These are phyloP conservation scores for Rhexocercosporidium sp. DNA, from an alignment of 2,329 filamentous ascomycete genomes.

Conservation along the genomic window DNA sequence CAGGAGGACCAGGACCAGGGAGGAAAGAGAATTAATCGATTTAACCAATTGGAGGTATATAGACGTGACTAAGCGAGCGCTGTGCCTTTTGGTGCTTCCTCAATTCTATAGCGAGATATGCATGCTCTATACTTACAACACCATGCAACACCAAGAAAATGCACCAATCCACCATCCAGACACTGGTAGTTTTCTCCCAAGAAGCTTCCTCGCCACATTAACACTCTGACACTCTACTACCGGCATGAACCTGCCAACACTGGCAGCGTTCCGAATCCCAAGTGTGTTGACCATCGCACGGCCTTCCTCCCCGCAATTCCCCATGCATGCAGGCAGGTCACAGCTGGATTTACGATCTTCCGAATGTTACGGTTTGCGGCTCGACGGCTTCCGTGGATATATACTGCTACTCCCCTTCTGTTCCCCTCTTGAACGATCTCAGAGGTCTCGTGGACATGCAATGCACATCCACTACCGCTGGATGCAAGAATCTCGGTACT, in stretches of 20 bases:
- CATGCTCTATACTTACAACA: no score
- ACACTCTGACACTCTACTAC: background rate
- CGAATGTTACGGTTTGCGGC: background rate
- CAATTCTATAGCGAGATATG: no score
- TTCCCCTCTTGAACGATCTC: background rate
- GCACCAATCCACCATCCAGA: background rate
- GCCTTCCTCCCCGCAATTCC: background rate
- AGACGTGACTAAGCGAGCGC: slow-evolving; percentile 2
- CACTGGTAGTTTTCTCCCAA: background rate
- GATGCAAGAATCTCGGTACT: slow-evolving; percentile 1
- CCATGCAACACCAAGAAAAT: background rate
- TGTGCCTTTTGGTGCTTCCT: background rate
- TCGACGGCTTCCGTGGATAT: background rate
- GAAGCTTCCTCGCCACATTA: background rate
- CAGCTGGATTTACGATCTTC: slow-evolving; percentile 10
- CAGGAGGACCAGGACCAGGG: background rate
- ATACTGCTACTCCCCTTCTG: background rate
- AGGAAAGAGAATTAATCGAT: background rate
- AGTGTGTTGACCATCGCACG: background rate
- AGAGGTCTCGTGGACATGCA: slow-evolving; percentile 4
- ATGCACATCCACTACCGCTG: background rate
- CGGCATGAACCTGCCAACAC: background rate
- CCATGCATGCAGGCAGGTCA: background rate
- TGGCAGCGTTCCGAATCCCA: background rate
- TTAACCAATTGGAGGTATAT: background rate